Evolutionary conservation across 768 basidiomycete genomes (phyloP).

Genomic region (Xanthoconium purpureum): DNA sequence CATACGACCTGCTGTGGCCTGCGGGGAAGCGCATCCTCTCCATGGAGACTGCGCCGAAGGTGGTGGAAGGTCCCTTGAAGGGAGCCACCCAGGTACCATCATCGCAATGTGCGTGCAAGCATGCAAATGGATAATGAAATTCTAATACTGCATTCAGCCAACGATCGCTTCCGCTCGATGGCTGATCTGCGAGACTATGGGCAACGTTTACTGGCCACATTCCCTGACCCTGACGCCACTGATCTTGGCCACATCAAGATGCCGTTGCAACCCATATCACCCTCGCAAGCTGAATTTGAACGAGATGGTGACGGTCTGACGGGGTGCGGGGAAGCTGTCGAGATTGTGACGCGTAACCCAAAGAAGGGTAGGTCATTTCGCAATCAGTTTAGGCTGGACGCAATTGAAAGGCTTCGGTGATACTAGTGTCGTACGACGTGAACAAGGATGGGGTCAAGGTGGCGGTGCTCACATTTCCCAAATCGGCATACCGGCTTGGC

Average conservation of each 20-base stretch:
- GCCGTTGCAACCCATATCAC: constrained; percentile 25
- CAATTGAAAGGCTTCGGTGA: background rate
- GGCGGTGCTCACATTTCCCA: constrained; percentile 88
- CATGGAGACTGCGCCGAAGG: constrained; percentile 26
- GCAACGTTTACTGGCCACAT: constrained; percentile 44
- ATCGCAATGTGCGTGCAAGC: constrained; percentile 16
- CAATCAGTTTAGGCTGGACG: background rate
- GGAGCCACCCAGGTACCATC: constrained; percentile 1
- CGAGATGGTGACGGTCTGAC: constrained; percentile 40
- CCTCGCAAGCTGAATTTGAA: constrained; percentile 24
- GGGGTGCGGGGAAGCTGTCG: constrained; percentile 81
- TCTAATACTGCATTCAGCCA: constrained; percentile 11
- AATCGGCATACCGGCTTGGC: constrained; percentile 86
- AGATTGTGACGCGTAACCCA: constrained; percentile 84
- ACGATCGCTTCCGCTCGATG: constrained; percentile 27
- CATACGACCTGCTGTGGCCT: constrained; percentile 87
- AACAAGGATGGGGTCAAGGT: constrained; percentile 89
- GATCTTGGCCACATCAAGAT: constrained; percentile 25
- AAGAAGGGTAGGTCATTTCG: constrained; percentile 62
- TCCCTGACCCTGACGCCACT: constrained; percentile 35
- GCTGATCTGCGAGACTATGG: constrained; percentile 55
- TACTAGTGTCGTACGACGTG: constrained; percentile 87
- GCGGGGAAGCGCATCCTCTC: constrained; percentile 42
- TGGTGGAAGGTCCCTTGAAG: constrained; percentile 23
- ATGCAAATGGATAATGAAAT: background rate